These are phyloP conservation scores for Zygotorulaspora sp. DNA, from an alignment of 805 yeast species.

Conservation along the genomic window DNA sequence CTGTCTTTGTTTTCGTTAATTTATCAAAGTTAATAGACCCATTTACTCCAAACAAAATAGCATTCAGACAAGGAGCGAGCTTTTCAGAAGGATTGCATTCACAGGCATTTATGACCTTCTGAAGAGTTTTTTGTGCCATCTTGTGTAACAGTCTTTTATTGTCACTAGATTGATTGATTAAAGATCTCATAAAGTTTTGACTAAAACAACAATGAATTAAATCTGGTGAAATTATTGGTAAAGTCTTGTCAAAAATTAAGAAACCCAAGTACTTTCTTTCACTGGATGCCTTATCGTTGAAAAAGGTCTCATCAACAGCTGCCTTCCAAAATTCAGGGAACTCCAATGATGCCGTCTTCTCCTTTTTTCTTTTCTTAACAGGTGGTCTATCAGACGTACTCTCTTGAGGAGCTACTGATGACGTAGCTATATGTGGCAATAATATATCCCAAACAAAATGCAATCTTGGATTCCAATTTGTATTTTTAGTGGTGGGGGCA, in stretches of 20 bases:
- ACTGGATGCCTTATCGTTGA: conserved; percentile 69
- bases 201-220: conserved; percentile 42
- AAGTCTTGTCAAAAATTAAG: conserved; percentile 55
- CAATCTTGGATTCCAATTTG: conserved; percentile 68
- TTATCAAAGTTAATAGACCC: conserved; percentile 72
- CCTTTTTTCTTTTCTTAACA: conserved; percentile 42
- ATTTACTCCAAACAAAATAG: conserved; percentile 40
- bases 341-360: conserved; percentile 31
- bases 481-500: conserved; percentile 46
- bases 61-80: conserved; percentile 32
- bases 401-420: conserved; percentile 14
- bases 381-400: conserved; percentile 13
- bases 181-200: conserved; percentile 62
- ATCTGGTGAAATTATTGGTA: conserved; percentile 31
- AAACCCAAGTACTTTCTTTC: conserved; percentile 88
- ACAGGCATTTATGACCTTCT: conserved; percentile 40
- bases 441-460: conserved; percentile 74
- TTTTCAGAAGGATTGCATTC: conserved; percentile 35
- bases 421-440: conserved; percentile 39
- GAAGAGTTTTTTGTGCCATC: conserved; percentile 52
- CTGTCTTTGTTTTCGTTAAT: conserved; percentile 66
- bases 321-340: conserved; percentile 72
- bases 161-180: conserved; percentile 73
- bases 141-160: conserved; percentile 61
- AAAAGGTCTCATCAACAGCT: conserved; percentile 75